Conservation (phyloP, 768 basidiomycete genomes). For the Russula virescens region DNA sequence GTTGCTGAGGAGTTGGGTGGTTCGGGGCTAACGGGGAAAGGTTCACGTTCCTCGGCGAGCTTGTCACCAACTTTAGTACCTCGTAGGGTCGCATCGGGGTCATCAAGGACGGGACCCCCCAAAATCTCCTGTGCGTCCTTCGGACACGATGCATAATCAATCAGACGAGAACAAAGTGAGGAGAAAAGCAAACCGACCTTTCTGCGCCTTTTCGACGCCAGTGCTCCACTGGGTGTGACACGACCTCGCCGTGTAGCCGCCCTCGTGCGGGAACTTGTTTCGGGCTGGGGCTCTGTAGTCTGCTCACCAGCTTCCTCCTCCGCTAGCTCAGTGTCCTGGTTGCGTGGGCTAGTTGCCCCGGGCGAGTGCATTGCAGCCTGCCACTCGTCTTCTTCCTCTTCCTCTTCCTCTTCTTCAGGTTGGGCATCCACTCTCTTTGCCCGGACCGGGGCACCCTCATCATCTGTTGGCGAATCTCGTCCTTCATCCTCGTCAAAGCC, state of each 20-base stretch:
- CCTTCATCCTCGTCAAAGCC: neutral
- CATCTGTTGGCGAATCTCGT: conserved; percentile 2
- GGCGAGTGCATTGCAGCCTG: neutral
- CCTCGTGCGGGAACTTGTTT: neutral
- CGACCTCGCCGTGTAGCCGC: neutral
- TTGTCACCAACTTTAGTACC: neutral
- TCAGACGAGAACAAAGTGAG: neutral
- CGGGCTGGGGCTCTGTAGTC: neutral
- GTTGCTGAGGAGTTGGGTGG: neutral
- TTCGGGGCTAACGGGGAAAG: neutral
- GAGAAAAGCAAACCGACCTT: neutral
- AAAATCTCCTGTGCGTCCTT: neutral
- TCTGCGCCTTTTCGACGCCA: neutral
- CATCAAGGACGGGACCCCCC: neutral
- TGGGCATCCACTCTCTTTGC: neutral
- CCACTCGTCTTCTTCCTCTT: conserved; percentile 1
- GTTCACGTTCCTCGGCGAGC: neutral
- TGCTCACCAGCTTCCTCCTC: neutral
- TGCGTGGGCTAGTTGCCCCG: neutral
- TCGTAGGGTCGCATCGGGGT: neutral
- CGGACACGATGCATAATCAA: neutral
- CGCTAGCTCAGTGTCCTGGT: neutral
- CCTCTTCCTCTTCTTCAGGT: conserved; percentile 16
- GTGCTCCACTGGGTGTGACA: neutral
- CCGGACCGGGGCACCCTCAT: neutral